These are phyloP conservation scores for Suillus subluteus DNA, from an alignment of 768 basidiomycete genomes.

Conservation along the genomic window DNA sequence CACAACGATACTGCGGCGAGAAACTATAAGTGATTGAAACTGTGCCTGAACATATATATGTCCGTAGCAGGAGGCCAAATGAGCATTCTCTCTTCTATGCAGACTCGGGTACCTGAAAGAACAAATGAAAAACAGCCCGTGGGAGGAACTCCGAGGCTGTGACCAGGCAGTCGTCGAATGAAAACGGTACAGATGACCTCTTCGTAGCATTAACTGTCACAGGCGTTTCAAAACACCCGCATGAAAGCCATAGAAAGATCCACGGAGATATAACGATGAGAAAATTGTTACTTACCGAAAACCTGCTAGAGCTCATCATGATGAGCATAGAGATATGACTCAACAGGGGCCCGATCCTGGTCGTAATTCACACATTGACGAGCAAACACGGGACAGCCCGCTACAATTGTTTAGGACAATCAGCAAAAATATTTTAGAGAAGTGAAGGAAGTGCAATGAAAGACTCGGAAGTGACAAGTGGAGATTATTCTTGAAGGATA, in stretches of 20 bases:
- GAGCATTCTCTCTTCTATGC: too few species aligned
- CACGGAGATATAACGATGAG: not conserved
- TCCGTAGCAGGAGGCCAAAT: not conserved
- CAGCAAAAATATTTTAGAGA: not conserved
- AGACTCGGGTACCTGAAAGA: too few species aligned
- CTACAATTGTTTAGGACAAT: not conserved
- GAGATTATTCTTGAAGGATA: not conserved
- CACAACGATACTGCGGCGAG: not conserved
- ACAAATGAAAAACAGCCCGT: not conserved
- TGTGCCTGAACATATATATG: not conserved
- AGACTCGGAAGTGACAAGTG: not conserved
- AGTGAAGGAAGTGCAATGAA: not conserved
- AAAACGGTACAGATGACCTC: not conserved
- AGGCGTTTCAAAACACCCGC: not conserved
- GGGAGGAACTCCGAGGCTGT: not conserved
- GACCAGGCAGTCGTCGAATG: not conserved
- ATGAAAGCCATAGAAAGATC: not conserved
- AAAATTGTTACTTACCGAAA: not conserved
- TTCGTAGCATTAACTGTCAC: not conserved
- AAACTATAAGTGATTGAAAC: not conserved
- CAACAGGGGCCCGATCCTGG: not conserved
- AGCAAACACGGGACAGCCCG: not conserved
- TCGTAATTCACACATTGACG: not conserved
- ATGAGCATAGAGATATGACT: not conserved
- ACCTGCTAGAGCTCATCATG: not conserved